Evolutionary conservation across 352 stramenopile species (phyloP).

Genomic region (Phytophthora sp.): DNA sequence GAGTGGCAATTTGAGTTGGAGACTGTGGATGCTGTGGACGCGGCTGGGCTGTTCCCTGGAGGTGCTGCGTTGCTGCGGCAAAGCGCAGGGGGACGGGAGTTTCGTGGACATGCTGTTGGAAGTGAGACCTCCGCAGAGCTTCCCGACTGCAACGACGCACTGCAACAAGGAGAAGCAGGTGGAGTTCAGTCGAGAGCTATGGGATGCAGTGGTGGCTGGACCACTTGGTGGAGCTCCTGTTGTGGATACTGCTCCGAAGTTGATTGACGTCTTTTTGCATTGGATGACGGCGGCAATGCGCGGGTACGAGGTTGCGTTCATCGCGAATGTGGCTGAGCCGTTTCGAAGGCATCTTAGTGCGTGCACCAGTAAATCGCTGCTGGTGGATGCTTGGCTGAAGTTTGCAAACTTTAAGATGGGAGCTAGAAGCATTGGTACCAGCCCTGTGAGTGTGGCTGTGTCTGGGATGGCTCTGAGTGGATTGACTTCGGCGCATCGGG

Average conservation of each 20-base stretch:
- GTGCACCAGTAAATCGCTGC: not conserved
- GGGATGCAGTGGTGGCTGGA: conserved; percentile 26
- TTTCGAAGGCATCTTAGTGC: conserved; percentile 27
- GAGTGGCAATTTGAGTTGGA: conserved; percentile 7
- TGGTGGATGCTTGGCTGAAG: conserved; percentile 19
- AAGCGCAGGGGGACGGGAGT: not conserved
- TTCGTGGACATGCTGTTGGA: conserved; percentile 3
- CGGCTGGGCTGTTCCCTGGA: conserved; percentile 35
- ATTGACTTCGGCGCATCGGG: conserved; percentile 5
- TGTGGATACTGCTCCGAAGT: not conserved
- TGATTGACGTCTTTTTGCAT: conserved; percentile 33
- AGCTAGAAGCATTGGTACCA: not conserved
- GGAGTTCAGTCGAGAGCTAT: conserved; percentile 27
- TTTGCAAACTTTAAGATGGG: conserved; percentile 11
- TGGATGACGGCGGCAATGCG: conserved; percentile 41
- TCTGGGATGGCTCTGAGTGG: conserved; percentile 25
- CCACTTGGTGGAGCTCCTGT: conserved; percentile 15
- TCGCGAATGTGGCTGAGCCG: conserved; percentile 30
- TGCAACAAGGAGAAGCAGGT: conserved; percentile 33
- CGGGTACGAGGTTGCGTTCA: conserved; percentile 41
- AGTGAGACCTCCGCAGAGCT: conserved; percentile 7
- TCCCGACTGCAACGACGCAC: conserved; percentile 14
- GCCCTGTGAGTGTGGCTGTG: conserved; percentile 21
- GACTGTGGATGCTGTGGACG: conserved; percentile 40
- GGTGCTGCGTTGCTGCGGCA: conserved; percentile 13